Base-by-base conservation (phyloP, 2,329 filamentous ascomycete genomes). In the Penicillium sp. region DNA sequence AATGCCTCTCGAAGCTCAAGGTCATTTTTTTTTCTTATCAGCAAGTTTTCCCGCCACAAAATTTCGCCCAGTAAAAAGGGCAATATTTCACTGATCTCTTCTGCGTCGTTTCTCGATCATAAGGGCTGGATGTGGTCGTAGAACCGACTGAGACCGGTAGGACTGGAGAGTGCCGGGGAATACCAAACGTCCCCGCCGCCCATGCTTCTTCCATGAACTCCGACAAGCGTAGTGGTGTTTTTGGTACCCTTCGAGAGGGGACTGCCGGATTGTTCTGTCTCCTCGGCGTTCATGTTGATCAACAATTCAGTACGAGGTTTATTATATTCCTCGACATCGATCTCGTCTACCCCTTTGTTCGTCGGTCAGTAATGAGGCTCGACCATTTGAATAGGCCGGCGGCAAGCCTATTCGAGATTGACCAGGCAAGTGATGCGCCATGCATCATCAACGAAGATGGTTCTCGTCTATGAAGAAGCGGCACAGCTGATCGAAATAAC, bases 381-480 rank as follows among this genome's bases (percentile, higher is more conserved):
- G 10, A 68, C 20, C 52, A 62, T 66, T 45, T 71, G 67, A 6
- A 63, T 51, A 8, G 70, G 68, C 3, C 61, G 63, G 15, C 62
- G 54, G n/a, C 64, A 67, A 20, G 62, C 58, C 68, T 63, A 71
- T 49, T 71, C 69, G 7, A 71, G 61, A 45, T 70, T 66, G 28
- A 71, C 61, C 17, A 69, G 31, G 14, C 47, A 69, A 2, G 49
- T 68, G 22, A 71, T 65, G 39, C 69, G 56, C 70, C 69, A 72
- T 5, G 67, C 39, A 6, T 64, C 41, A 55, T 70, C 63, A 25
- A 71, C 68, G 35, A 68, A 61, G 12, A 72, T 69, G 52, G 72
- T 72, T 55, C 74, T 77, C 56, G 20, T 20, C 20, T 20, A 1
- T 20, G 20, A 67, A 73, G 56, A 67, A 72, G 35, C 60, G 45